These are phyloP conservation scores for Spathaspora arborariae DNA, from an alignment of 805 yeast genomes.

Conservation along the genomic window DNA sequence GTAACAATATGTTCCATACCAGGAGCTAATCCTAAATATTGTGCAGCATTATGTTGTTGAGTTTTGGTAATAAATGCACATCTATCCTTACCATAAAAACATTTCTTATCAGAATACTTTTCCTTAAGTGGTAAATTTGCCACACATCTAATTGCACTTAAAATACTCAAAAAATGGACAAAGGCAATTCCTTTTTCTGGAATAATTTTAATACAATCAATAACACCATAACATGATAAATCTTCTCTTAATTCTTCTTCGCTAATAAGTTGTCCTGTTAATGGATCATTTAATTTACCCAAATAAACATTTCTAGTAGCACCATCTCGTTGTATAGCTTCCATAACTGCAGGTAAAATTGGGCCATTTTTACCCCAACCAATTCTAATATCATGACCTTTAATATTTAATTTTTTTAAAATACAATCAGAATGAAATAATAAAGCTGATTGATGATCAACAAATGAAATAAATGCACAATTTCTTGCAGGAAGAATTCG, in stretches of 20 bases:
- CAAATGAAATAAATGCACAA: slow-evolving; percentile 87
- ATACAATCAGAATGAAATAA: slow-evolving; percentile 93
- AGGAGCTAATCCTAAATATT: slow-evolving; percentile 86
- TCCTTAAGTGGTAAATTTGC: slow-evolving; percentile 63
- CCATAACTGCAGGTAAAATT: slow-evolving; percentile 68
- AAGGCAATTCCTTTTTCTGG: slow-evolving; percentile 84
- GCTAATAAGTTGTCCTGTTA: slow-evolving; percentile 42
- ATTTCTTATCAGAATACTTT: slow-evolving; percentile 71
- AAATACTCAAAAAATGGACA: slow-evolving; percentile 82
- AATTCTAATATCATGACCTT: slow-evolving; percentile 75
- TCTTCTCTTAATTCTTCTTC: slow-evolving; percentile 67
- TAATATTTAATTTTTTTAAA: slow-evolving; percentile 73
- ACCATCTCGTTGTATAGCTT: slow-evolving; percentile 75
- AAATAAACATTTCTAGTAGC: slow-evolving; percentile 94
- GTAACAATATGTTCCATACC: slow-evolving; percentile 80
- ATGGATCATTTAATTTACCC: slow-evolving; percentile 68
- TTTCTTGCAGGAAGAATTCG: slow-evolving; percentile 75
- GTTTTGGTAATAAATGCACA: slow-evolving; percentile 93
- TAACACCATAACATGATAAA: slow-evolving; percentile 69
- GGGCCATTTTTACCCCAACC: slow-evolving; percentile 91
- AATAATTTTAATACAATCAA: slow-evolving; percentile 79
- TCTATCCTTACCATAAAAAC: slow-evolving; percentile 91
- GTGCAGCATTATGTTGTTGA: slow-evolving; percentile 96
- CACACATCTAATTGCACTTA: slow-evolving; percentile 84
- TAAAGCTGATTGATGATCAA: slow-evolving; percentile 84